Base-by-base conservation (phyloP, 768 basidiomycete genomes). In the Pleurotus cornucopiae region DNA sequence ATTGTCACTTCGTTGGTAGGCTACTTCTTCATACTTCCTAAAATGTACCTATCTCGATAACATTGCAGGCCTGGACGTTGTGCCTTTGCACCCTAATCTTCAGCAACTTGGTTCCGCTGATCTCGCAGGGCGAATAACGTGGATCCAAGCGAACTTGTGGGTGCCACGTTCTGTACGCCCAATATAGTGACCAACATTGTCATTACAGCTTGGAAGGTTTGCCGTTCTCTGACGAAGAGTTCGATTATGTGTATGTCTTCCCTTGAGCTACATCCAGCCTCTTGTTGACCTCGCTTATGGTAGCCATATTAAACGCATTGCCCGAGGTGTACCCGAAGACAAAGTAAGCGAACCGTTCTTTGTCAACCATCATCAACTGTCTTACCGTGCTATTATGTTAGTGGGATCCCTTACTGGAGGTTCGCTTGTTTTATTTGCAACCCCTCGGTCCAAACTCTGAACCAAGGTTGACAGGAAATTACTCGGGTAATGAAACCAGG, bases 71-170 rank as follows among this genome's bases (percentile, higher is more conserved):
- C 67, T 89, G 53, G 88, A 91, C 62, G 69, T 90, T 38, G 87
- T 88, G 0, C 85, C 87, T 11, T 71, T 89, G 1, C 86, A 89
- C 56, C 86, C 88, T 2, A 78, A 89, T 64, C 74, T 88, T n/a
- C 67, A 75, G 6, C 80, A 76, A 59, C 69, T 84, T n/a, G 81
- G 80, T n/a, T 75, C 77, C 6, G 68, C 75, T 7, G 80, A 85
- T 59, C 69, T 88, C 6, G 77, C 80, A 1, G 72, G 77, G 12
- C 73, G 88, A 58, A 78, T 91, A 30, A 84, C 79, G 51, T 91
- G 88, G 88, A 76, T 86, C 1, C 85, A 87, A 55, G 77, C 79
- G 3, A 89, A 89, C 61, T 88, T 88, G 88, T 88, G 60, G 44
- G 85, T 71, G 6, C 30, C 64, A 14, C 40, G 21, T 40, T 55